Conservation (phyloP, 768 basidiomycete genomes). For the Aureoboletus auriporus region DNA sequence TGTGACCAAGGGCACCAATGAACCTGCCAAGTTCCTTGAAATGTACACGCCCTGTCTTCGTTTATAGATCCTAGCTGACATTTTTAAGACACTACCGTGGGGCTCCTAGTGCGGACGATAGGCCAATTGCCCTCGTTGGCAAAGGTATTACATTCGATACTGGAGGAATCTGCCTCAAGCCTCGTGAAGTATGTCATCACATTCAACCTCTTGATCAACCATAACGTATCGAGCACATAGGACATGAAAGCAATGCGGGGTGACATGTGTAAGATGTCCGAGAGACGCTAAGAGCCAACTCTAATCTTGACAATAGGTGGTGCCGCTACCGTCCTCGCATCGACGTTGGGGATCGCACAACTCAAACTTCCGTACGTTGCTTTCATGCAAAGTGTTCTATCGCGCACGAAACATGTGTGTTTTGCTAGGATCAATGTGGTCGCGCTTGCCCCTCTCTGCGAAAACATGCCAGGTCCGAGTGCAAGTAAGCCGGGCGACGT, state of each 20-base stretch:
- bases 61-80: background rate
- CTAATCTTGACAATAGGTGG: slow-evolving; percentile 43
- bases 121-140: slow-evolving; percentile 74
- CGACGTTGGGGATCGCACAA: slow-evolving; percentile 76
- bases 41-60: slow-evolving; percentile 43
- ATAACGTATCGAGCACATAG: slow-evolving; percentile 30
- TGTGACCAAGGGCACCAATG: slow-evolving; percentile 74
- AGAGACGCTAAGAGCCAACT: background rate
- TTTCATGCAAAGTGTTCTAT: background rate
- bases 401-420: background rate
- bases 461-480: slow-evolving; percentile 77
- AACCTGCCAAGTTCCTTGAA: slow-evolving; percentile 86
- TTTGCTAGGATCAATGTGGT: slow-evolving; percentile 66
- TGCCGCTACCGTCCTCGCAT: slow-evolving; percentile 72
- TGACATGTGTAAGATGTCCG: slow-evolving; percentile 62
- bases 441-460: slow-evolving; percentile 68
- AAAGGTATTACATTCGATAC: slow-evolving; percentile 91
- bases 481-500: slow-evolving; percentile 80
- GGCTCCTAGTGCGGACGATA: slow-evolving; percentile 48
- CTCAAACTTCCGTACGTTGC: slow-evolving; percentile 68
- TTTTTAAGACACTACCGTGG: slow-evolving; percentile 72
- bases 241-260: slow-evolving; percentile 83
- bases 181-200: slow-evolving; percentile 48
- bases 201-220: background rate
- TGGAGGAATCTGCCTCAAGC: slow-evolving; percentile 85